phyloP scores from a whole-genome alignment of 2,329 filamentous ascomycete species.

The Nothopassalora personata region DNA sequence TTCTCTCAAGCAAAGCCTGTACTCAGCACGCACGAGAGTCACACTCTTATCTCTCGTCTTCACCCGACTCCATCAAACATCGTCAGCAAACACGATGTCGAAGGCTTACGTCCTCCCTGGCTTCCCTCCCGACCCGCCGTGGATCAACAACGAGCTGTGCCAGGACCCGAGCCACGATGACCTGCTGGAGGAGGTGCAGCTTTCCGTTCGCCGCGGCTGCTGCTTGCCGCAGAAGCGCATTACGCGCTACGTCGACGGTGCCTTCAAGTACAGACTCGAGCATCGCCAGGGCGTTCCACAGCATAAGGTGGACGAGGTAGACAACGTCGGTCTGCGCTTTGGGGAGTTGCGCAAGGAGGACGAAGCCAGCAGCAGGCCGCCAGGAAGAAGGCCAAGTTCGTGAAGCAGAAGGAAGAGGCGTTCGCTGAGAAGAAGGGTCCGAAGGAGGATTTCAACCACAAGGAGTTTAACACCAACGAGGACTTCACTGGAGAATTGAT shows the following conservation, averaged over 20 bases:
- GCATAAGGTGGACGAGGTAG: not conserved
- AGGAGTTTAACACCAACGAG: not conserved
- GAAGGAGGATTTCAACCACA: too few species aligned
- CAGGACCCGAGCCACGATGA: not conserved
- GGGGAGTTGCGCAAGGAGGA: not conserved
- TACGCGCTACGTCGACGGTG: not conserved
- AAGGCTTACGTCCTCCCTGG: not conserved
- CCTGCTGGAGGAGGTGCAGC: not conserved
- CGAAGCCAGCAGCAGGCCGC: too few species aligned
- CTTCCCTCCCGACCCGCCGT: not conserved
- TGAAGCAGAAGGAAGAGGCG: too few species aligned
- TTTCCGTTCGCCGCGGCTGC: not conserved
- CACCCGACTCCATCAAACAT: too few species aligned
- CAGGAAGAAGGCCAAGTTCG: too few species aligned
- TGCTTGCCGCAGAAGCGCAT: not conserved
- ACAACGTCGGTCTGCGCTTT: not conserved
- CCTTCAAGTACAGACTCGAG: not conserved
- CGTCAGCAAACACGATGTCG: not conserved
- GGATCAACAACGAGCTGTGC: not conserved
- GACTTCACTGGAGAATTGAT: too few species aligned
- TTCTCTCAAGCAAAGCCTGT: too few species aligned
- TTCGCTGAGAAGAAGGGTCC: too few species aligned
- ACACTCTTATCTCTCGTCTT: too few species aligned
- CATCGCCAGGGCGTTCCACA: not conserved
- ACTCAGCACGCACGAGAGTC: too few species aligned